A percentile compares a stretch with the other conserved stretches of the same genome.
phyloP scores from a whole-genome alignment of 495 filamentous ascomycete species.

The Aspergillus avenaceus region DNA sequence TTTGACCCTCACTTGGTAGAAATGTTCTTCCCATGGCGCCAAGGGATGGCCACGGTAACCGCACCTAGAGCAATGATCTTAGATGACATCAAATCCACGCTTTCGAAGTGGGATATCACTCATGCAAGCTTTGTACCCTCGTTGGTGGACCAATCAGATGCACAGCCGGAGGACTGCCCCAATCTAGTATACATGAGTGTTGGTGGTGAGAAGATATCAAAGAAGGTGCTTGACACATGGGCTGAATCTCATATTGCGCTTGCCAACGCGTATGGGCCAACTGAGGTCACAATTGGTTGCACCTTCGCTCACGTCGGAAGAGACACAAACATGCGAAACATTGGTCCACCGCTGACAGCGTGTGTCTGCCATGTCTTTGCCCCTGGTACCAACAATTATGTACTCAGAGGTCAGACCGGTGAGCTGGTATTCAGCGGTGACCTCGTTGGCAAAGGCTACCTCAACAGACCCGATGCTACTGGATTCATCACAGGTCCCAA shows the following conservation, averaged over 20 bases:
- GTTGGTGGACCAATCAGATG: conserved; percentile 23
- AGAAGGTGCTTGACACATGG: conserved; percentile 44
- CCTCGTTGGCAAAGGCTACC: conserved; percentile 82
- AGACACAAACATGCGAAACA: conserved; percentile 76
- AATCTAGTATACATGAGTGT: conserved; percentile 35
- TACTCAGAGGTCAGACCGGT: conserved; percentile 73
- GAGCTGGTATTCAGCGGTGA: conserved; percentile 85
- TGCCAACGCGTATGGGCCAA: conserved; percentile 67
- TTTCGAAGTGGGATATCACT: conserved; percentile 68
- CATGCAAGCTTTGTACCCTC: conserved; percentile 53
- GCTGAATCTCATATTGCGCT: conserved; percentile 32
- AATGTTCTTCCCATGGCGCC: conserved; percentile 36
- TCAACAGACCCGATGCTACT: conserved; percentile 63
- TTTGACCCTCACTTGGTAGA: conserved; percentile 36
- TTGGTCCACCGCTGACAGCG: conserved; percentile 77
- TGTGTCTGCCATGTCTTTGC: conserved; percentile 77
- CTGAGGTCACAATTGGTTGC: conserved; percentile 85
- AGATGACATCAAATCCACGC: conserved; percentile 26
- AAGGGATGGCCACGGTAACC: conserved; percentile 31
- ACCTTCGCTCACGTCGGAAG: conserved; percentile 69
- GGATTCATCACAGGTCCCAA: conserved; percentile 36
- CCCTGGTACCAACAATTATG: conserved; percentile 61
- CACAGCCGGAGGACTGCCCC: conserved; percentile 23
- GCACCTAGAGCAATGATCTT: conserved; percentile 28
- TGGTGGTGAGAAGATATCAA: conserved; percentile 43